phyloP scores from a whole-genome alignment of 106 monocot species.

The Dioscorea dumetorum region DNA sequence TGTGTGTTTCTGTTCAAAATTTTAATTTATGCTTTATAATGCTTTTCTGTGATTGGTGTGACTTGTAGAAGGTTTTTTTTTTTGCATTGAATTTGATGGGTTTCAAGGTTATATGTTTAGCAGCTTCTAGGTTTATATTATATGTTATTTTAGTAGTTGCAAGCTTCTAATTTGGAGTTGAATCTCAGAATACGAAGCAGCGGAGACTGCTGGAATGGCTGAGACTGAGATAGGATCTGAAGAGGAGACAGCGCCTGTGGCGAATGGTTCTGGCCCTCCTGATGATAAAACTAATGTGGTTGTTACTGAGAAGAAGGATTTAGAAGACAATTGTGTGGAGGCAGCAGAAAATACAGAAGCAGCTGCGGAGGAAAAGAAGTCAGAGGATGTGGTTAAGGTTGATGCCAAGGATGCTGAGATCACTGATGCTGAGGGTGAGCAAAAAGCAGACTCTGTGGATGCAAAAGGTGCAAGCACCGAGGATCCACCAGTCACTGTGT shows the following conservation, averaged over 20 bases:
- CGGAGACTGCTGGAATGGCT: constrained; percentile 1
- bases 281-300: constrained; percentile 3
- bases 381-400: not conserved
- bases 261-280: constrained; percentile 1
- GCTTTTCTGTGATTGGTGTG: no score
- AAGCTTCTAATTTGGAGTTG: no score
- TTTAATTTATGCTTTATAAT: no score
- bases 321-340: not conserved
- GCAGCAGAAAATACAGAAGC: not conserved
- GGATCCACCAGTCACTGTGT: no score
- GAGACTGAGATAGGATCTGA: constrained; percentile 7
- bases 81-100: no score
- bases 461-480: no score
- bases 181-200: no score
- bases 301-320: constrained; percentile 1
- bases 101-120: no score
- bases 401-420: not conserved
- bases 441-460: no score
- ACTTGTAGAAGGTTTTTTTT: no score
- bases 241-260: constrained; percentile 1
- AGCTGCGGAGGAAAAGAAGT: not conserved
- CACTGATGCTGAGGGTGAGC: not conserved
- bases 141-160: not conserved
- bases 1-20: no score
- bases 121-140: not conserved